Conservation (phyloP, 139 green algal species). For the Chlamydomonas sp. region DNA sequence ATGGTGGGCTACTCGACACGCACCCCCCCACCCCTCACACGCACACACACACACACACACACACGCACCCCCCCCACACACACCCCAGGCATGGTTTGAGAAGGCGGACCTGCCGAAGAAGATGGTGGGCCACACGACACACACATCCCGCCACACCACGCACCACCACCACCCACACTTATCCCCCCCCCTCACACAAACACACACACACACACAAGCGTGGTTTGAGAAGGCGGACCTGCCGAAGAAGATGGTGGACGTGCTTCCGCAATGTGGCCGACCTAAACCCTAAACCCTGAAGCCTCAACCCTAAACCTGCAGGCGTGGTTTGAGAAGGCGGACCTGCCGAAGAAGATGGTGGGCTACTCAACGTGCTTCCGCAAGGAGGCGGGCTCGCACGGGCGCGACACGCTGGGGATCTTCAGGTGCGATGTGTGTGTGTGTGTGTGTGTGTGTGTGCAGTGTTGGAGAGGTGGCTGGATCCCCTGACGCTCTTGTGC, state of each 20-base stretch:
- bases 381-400: constrained; percentile 95
- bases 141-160: no score
- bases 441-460: no score
- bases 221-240: neutral
- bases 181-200: neutral
- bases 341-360: constrained; percentile 76
- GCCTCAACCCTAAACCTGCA: constrained; percentile 89
- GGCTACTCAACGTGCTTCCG: constrained; percentile 99
- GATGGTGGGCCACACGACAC: no score
- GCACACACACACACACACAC: neutral
- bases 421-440: constrained; percentile 40
- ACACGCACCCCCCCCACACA: neutral
- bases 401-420: constrained; percentile 72
- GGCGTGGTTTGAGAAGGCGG: constrained; percentile 83
- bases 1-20: constrained; percentile 98
- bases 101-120: neutral
- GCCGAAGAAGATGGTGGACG: no score
- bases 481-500: no score
- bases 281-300: no score
- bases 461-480: no score
- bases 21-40: constrained; percentile 11
- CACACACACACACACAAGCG: constrained; percentile 16
- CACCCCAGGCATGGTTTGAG: no score
- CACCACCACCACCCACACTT: neutral
- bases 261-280: no score